Conservation (phyloP, 495 filamentous ascomycete species). For the Aspergillus nanangensis region DNA sequence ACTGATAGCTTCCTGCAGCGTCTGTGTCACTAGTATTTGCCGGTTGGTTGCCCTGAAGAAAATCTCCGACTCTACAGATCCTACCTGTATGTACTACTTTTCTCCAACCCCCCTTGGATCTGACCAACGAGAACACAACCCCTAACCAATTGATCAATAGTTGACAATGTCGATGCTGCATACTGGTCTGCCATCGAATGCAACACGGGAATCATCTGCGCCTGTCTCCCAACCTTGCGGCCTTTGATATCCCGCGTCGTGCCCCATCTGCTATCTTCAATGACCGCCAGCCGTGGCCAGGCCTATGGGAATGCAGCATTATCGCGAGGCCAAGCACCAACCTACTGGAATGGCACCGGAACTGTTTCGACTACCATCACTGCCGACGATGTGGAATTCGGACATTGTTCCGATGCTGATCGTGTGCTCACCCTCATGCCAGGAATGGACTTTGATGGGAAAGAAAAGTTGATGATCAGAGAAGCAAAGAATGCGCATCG, state of each 20-base stretch:
- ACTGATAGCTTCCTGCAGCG: slow-evolving; percentile 16
- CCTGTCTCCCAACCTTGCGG: slow-evolving; percentile 82
- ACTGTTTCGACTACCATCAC: slow-evolving; percentile 26
- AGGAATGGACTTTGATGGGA: slow-evolving; percentile 10
- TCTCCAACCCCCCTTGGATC: not conserved
- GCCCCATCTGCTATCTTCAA: slow-evolving; percentile 27
- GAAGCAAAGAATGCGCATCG: not conserved
- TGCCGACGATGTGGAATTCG: slow-evolving; percentile 32
- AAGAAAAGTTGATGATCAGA: slow-evolving; percentile 7
- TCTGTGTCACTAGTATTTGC: slow-evolving; percentile 42
- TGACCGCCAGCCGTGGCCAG: slow-evolving; percentile 16
- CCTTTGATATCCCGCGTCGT: slow-evolving; percentile 57
- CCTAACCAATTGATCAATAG: slow-evolving; percentile 16
- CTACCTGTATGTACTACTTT: slow-evolving; percentile 30
- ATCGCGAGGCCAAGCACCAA: slow-evolving; percentile 14
- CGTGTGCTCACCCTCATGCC: slow-evolving; percentile 20
- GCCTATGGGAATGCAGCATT: slow-evolving; percentile 10
- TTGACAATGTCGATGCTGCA: slow-evolving; percentile 53
- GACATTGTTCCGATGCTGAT: slow-evolving; percentile 20
- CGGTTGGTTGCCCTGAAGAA: slow-evolving; percentile 34
- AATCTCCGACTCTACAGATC: slow-evolving; percentile 36
- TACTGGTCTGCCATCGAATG: slow-evolving; percentile 90
- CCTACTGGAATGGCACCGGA: slow-evolving; percentile 30
- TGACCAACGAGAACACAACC: not conserved
- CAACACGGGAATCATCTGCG: slow-evolving; percentile 82